Evolutionary conservation across 2,329 filamentous ascomycete genomes (phyloP), one percentile per base, ranked within the genome.

Genomic region (Berkeleyomyces rouxiae): DNA sequence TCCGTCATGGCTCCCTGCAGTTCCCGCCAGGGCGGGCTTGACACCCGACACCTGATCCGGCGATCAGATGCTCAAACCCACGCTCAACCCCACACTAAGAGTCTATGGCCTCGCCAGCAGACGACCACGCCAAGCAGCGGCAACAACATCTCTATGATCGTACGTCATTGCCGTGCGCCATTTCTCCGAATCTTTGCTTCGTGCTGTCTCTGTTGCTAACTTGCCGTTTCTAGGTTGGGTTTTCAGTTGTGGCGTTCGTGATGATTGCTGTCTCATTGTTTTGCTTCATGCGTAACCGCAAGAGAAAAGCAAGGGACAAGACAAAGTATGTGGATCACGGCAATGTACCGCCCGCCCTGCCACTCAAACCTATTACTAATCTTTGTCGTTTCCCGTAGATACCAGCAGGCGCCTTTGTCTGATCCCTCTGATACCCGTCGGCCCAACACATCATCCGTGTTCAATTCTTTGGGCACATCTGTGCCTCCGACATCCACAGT

Each of bases 271-370:
- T 62, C 16, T 62, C 63, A 2, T 23, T 62, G 4, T 65, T 65
- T 49, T 65, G 63, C 43, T 65, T 62, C 49, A 37, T 65, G 68
- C 71, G 59, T 33, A 61, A 53, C 55, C 58, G 47, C 16, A 55
- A 55, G 37, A 42, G n/a, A 11, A 61, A 58, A 59, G 61, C 60
- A 43, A 33, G 16, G 33, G 47, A 49, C 43, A 58, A 51, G 53
- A 60, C 58, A 58, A 65, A 64, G 61, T 66, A 58, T 33, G 61
- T 53, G 10, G 7, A 51, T 3, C 7, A 58, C 10, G n/a, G 9
- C 2, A 2, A 11, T 10, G 36, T 46, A 13, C 16, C 4, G n/a
- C 31, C 1, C 16, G 31, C 3, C 39, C 7, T n/a, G n/a, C 16
- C 39, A 49, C 7, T 13, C 42, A 39, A 31, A 7, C 4, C 10